These are phyloP conservation scores for Xylariaceae sp. DNA, from an alignment of 2,329 filamentous ascomycete genomes.

Conservation along the genomic window DNA sequence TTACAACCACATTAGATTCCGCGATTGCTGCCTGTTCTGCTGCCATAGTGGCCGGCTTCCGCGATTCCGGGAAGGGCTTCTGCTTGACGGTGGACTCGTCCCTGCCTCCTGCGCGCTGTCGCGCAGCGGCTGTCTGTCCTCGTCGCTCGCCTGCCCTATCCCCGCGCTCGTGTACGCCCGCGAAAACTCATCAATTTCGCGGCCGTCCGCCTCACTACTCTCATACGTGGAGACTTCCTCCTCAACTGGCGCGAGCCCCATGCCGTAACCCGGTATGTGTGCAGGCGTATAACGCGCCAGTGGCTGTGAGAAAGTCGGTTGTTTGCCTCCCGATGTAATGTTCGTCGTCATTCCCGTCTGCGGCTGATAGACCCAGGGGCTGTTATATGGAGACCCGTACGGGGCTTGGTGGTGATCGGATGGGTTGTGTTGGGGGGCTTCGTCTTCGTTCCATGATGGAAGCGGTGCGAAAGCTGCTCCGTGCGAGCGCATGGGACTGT, in stretches of 20 bases:
- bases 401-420: too few relatives aligned
- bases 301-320: constrained; percentile 14
- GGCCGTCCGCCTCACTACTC: constrained; percentile 36
- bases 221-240: constrained; percentile 20
- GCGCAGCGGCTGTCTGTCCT: constrained; percentile 31
- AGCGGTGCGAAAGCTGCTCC: constrained; percentile 36
- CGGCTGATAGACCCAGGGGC: background rate
- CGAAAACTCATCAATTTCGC: constrained; percentile 43
- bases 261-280: constrained; percentile 20
- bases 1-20: constrained; percentile 46
- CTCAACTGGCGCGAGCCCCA: constrained; percentile 21
- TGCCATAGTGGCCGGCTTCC: constrained; percentile 47
- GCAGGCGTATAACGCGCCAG: constrained; percentile 17
- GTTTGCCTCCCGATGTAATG: background rate
- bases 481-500: constrained; percentile 26
- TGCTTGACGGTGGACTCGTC: background rate
- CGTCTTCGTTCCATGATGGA: constrained; percentile 28
- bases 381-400: background rate
- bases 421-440: constrained; percentile 3
- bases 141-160: constrained; percentile 32
- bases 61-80: constrained; percentile 16
- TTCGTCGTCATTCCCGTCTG: background rate
- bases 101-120: background rate
- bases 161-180: constrained; percentile 38
- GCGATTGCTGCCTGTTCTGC: constrained; percentile 45